Evolutionary conservation across 192 early-diverging fungal genomes (phyloP).

Genomic region (Geranomyces variabilis): DNA sequence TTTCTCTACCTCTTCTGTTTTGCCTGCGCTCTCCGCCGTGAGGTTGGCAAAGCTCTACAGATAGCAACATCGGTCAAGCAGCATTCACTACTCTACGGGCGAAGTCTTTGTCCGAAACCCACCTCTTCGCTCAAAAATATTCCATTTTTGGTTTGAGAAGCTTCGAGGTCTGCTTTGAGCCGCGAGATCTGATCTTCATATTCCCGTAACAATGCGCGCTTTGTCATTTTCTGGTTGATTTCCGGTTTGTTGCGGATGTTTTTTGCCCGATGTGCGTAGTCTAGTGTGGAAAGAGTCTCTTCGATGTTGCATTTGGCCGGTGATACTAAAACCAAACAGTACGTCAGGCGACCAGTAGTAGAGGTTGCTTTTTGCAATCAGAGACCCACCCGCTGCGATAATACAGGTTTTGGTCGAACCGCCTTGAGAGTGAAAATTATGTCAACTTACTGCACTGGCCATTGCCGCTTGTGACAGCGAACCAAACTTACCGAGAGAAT

Average conservation of each 20-base stretch:
- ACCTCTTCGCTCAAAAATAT: constrained; percentile 70
- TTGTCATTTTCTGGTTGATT: constrained; percentile 74
- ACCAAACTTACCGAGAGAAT: constrained; percentile 80
- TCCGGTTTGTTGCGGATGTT: constrained; percentile 63
- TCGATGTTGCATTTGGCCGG: constrained; percentile 77
- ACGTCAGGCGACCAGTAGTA: not conserved
- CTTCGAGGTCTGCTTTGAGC: constrained; percentile 76
- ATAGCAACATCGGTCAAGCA: constrained; percentile 5
- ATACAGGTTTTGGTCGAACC: constrained; percentile 94
- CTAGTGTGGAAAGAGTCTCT: constrained; percentile 92
- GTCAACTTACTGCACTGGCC: not conserved
- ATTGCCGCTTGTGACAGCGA: not conserved
- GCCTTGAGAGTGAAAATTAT: constrained; percentile 24
- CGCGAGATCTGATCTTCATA: constrained; percentile 80
- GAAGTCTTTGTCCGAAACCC: constrained; percentile 1
- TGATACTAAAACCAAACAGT: constrained; percentile 54
- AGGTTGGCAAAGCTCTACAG: constrained; percentile 65
- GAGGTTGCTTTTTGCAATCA: not conserved
- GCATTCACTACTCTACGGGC: no score
- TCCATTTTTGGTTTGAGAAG: constrained; percentile 82
- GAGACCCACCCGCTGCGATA: constrained; percentile 72
- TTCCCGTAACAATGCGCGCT: constrained; percentile 79
- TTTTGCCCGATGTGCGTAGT: constrained; percentile 72
- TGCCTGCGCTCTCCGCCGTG: constrained; percentile 51
- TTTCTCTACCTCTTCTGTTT: constrained; percentile 51